These are phyloP conservation scores for Glonium stellatum DNA, from an alignment of 495 filamentous ascomycete species.

Conservation along the genomic window DNA sequence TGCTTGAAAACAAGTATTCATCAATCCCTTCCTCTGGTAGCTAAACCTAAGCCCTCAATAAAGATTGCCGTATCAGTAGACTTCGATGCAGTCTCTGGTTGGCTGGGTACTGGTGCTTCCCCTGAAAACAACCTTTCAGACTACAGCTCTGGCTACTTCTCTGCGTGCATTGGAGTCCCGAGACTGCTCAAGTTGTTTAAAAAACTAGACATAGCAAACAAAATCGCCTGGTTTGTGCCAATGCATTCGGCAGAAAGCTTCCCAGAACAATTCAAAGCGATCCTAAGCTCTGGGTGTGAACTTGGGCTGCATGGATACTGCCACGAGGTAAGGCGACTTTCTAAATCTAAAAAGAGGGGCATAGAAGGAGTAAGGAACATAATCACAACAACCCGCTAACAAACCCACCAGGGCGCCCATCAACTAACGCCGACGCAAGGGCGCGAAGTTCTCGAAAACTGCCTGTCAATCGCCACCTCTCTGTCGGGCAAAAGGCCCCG, in stretches of 20 bases:
- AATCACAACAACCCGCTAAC: background rate
- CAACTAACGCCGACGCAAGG: constrained; percentile 54
- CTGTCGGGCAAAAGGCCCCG: constrained; percentile 48
- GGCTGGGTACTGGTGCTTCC: constrained; percentile 49
- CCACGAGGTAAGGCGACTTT: constrained; percentile 39
- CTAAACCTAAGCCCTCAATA: constrained; percentile 39
- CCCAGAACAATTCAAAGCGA: constrained; percentile 45
- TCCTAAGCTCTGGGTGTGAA: constrained; percentile 52
- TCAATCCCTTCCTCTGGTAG: constrained; percentile 27
- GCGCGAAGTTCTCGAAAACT: constrained; percentile 48
- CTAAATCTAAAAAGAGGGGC: no score
- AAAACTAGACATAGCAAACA: constrained; percentile 46
- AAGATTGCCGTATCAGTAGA: constrained; percentile 51
- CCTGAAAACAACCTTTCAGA: constrained; percentile 50
- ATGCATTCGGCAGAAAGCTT: constrained; percentile 59
- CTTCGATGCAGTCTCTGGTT: constrained; percentile 55
- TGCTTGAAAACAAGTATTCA: constrained; percentile 5
- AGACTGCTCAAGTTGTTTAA: constrained; percentile 52
- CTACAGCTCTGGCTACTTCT: constrained; percentile 54
- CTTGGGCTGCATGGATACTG: constrained; percentile 57
- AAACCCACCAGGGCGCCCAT: constrained; percentile 37
- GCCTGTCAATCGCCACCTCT: constrained; percentile 44
- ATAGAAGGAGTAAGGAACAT: background rate
- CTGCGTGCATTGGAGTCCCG: constrained; percentile 52
- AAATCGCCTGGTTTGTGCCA: constrained; percentile 58